Evolutionary conservation across 108 stramenopile genomes (phyloP).

Genomic region (Thalassiosira profunda): DNA sequence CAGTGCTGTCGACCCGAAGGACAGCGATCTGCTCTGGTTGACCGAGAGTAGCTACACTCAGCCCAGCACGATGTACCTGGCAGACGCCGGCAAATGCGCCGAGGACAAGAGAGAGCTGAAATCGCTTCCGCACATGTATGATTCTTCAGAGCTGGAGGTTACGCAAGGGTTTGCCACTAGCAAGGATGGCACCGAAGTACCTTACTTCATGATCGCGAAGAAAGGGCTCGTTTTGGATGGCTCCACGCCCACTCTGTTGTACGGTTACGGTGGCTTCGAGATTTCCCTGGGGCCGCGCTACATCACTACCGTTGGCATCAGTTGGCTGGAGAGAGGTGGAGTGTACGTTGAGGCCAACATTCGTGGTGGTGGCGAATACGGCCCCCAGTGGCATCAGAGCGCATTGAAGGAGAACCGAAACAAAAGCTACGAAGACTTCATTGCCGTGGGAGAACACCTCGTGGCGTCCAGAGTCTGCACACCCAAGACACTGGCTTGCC

Average conservation of each 20-base stretch:
- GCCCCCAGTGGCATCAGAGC: conserved; percentile 88
- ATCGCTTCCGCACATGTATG: conserved; percentile 64
- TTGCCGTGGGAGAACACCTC: conserved; percentile 89
- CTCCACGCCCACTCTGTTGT: conserved; percentile 69
- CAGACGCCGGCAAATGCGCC: conserved; percentile 63
- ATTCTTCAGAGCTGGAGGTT: conserved; percentile 49
- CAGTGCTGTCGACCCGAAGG: conserved; percentile 64
- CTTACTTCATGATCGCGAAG: conserved; percentile 76
- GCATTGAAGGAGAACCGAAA: conserved; percentile 81
- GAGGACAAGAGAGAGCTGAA: conserved; percentile 59
- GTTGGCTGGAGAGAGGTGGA: conserved; percentile 90
- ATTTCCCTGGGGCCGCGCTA: conserved; percentile 64
- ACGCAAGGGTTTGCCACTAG: conserved; percentile 64
- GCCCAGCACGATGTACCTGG: conserved; percentile 73
- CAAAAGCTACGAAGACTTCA: conserved; percentile 95
- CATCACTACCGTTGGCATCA: conserved; percentile 53
- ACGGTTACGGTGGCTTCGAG: conserved; percentile 91
- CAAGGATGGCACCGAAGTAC: conserved; percentile 76
- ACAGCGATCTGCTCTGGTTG: conserved; percentile 77
- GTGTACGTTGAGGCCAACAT: conserved; percentile 92
- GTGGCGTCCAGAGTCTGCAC: conserved; percentile 63
- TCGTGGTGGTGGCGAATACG: conserved; percentile 76
- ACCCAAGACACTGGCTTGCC: conserved; percentile 78
- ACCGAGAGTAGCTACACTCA: conserved; percentile 72
- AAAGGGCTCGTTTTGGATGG: conserved; percentile 60